Evolutionary conservation across 225 moss, liverwort and hornwort species (phyloP).

Genomic region (Climacium dendroides): DNA sequence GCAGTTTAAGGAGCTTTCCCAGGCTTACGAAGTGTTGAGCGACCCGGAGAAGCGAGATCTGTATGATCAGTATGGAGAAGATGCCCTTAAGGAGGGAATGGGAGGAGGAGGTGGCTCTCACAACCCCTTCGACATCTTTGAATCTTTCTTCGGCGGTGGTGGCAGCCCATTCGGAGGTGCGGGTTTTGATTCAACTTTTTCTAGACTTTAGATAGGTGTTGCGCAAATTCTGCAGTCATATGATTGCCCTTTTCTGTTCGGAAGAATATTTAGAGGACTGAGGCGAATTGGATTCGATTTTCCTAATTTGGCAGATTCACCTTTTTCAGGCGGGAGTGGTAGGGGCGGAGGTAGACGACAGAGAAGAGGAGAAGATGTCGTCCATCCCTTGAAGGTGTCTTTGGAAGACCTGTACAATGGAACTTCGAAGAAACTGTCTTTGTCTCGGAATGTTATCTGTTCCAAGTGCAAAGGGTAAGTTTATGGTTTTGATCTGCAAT

Average conservation of each 20-base stretch:
- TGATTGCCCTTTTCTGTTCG: neutral
- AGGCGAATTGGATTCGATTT: neutral
- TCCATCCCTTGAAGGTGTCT: conserved; percentile 32
- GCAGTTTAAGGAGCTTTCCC: conserved; percentile 57
- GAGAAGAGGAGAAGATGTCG: conserved; percentile 38
- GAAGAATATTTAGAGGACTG: neutral
- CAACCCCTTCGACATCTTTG: conserved; percentile 53
- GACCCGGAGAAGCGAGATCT: conserved; percentile 49
- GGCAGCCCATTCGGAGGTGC: conserved; percentile 2
- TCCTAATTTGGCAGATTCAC: neutral
- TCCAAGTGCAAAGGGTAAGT: conserved; percentile 31
- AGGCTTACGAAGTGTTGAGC: conserved; percentile 48
- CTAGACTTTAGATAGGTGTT: neutral
- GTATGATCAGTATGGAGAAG: conserved; percentile 53
- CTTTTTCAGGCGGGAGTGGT: conserved; percentile 9
- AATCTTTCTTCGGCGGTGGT: conserved; percentile 48
- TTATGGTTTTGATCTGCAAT: neutral
- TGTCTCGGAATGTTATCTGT: conserved; percentile 31
- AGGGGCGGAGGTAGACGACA: conserved; percentile 24
- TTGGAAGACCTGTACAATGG: conserved; percentile 35
- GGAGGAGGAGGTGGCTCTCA: conserved; percentile 55
- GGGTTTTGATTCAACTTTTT: neutral
- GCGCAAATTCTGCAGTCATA: neutral
- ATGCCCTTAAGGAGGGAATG: conserved; percentile 53
- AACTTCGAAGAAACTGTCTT: conserved; percentile 26